phyloP scores from a whole-genome alignment of 352 stramenopile species.

The Pythium monospermum region DNA sequence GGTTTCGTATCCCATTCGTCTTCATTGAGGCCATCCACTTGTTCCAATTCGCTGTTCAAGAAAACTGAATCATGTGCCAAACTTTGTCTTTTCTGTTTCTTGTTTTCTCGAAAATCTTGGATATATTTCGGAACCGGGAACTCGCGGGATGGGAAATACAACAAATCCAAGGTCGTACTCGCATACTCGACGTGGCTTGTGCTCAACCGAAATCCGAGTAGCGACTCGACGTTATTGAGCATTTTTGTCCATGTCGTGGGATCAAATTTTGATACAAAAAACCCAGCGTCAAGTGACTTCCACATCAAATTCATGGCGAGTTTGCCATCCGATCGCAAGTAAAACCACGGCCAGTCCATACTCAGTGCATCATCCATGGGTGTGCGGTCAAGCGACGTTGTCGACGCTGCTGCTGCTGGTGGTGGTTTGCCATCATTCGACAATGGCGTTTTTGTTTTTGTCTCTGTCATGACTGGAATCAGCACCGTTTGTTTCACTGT shows the following conservation, averaged over 20 bases:
- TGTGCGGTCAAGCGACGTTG: conserved; percentile 5
- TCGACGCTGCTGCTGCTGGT: not conserved
- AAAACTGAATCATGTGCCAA: conserved; percentile 53
- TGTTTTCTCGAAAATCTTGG: conserved; percentile 40
- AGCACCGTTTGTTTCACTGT: no score
- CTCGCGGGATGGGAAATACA: conserved; percentile 25
- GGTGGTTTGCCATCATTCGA: not conserved
- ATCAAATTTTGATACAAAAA: conserved; percentile 43
- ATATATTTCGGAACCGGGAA: conserved; percentile 34
- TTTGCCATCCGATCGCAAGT: conserved; percentile 76
- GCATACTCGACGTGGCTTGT: conserved; percentile 8
- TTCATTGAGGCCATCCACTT: conserved; percentile 22
- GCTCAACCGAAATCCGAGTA: conserved; percentile 13
- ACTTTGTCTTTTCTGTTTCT: conserved; percentile 44
- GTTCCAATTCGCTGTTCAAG: conserved; percentile 35
- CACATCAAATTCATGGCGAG: conserved; percentile 83
- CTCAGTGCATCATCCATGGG: conserved; percentile 27
- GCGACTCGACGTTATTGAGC: conserved; percentile 16
- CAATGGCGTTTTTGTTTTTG: not conserved
- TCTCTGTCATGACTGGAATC: not conserved
- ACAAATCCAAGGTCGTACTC: conserved; percentile 2
- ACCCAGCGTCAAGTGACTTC: conserved; percentile 61
- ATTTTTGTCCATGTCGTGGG: conserved; percentile 9
- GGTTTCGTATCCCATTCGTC: conserved; percentile 42
- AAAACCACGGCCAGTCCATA: conserved; percentile 76